A percentile compares a stretch with the other conserved stretches of the same genome.
Conservation (phyloP, 225 moss, liverwort and hornwort genomes). For the Takakia lepidozioides region DNA sequence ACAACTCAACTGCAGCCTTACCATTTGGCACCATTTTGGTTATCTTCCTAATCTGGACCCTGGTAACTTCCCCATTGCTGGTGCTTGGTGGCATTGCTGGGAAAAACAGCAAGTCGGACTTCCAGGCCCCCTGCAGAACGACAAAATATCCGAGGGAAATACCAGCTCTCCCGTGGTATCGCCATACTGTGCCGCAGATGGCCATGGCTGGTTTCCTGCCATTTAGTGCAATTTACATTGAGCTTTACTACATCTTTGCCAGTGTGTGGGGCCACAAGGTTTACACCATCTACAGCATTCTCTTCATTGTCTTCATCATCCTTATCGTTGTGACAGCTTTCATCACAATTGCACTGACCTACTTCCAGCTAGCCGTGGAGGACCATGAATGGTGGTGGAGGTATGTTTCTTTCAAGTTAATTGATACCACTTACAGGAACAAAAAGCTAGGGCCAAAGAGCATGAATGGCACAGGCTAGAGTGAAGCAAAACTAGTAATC, state of each 20-base stretch:
- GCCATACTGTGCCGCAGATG: conserved; percentile 86
- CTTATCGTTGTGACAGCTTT: conserved; percentile 96
- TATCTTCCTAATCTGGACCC: conserved; percentile 83
- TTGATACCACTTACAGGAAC: not conserved
- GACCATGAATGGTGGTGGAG: conserved; percentile 99
- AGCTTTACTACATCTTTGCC: conserved; percentile 94
- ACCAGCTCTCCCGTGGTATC: conserved; percentile 92
- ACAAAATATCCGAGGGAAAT: conserved; percentile 86
- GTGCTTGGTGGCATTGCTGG: conserved; percentile 90
- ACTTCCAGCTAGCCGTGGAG: conserved; percentile 97
- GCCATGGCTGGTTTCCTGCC: conserved; percentile 97
- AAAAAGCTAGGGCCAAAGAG: too few species aligned
- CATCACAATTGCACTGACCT: conserved; percentile 91
- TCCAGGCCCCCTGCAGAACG: conserved; percentile 91
- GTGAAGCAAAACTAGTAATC: too few species aligned
- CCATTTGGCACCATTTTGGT: conserved; percentile 90
- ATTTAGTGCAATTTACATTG: conserved; percentile 97
- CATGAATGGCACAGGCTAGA: too few species aligned
- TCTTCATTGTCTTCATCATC: conserved; percentile 96
- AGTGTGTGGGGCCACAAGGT: conserved; percentile 95
- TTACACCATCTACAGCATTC: conserved; percentile 94
- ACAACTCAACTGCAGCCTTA: conserved; percentile 89
- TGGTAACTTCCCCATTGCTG: conserved; percentile 82
- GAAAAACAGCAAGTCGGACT: conserved; percentile 83
- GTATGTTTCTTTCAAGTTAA: conserved; percentile 22